Evolutionary conservation across 2,329 filamentous ascomycete genomes (phyloP).

Genomic region (Ascochyta fabae): DNA sequence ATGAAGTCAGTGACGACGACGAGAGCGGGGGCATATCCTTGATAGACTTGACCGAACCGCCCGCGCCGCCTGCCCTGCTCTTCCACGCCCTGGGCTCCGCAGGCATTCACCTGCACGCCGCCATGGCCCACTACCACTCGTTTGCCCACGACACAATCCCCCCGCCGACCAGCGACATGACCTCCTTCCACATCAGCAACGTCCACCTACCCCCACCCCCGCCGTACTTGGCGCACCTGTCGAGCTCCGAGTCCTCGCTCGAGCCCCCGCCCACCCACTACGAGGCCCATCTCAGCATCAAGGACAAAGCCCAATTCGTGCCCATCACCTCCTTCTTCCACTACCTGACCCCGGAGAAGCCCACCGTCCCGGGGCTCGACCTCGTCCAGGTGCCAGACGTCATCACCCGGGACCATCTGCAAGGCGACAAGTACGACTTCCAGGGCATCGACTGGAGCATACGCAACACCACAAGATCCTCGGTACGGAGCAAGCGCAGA

Average conservation of each 20-base stretch:
- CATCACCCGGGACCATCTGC: slow-evolving; percentile 41
- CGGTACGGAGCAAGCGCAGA: slow-evolving; percentile 33
- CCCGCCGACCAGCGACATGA: slow-evolving; percentile 16
- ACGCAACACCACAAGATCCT: slow-evolving; percentile 37
- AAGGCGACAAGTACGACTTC: slow-evolving; percentile 45
- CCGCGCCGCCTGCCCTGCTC: slow-evolving; percentile 12
- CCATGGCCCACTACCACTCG: slow-evolving; percentile 25
- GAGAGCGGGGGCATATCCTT: slow-evolving; percentile 39
- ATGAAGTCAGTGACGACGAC: slow-evolving; percentile 26
- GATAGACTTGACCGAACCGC: slow-evolving; percentile 17
- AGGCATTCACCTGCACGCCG: slow-evolving; percentile 20
- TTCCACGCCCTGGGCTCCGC: neutral
- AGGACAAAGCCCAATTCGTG: slow-evolving; percentile 37
- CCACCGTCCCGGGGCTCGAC: slow-evolving; percentile 29
- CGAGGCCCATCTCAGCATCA: slow-evolving; percentile 39
- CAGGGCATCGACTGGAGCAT: slow-evolving; percentile 49
- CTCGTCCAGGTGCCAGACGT: slow-evolving; percentile 31
- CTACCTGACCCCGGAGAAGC: slow-evolving; percentile 23
- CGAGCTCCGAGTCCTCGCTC: slow-evolving; percentile 25
- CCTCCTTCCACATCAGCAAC: slow-evolving; percentile 23
- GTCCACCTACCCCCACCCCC: slow-evolving; percentile 19
- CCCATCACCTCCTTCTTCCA: slow-evolving; percentile 41
- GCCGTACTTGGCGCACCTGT: slow-evolving; percentile 20
- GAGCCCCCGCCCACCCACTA: slow-evolving; percentile 33
- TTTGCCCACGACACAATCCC: slow-evolving; percentile 17